Base-by-base conservation (phyloP, 1,284 basidiomycete species). In the Trametes sp. region DNA sequence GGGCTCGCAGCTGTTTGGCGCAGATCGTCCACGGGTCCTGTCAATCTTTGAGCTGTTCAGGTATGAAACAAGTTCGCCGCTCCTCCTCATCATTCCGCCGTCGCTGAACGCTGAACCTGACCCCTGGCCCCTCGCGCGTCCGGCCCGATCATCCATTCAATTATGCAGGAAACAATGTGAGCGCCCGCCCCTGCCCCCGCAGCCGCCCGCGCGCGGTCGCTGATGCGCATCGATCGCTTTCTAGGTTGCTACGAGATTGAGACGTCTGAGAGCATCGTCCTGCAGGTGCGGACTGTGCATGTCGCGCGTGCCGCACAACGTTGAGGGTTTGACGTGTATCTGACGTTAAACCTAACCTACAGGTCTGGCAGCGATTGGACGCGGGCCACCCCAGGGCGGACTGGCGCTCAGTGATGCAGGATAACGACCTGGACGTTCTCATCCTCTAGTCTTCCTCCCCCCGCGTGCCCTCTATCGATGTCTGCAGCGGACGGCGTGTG, bases 191-290 rank as follows among this genome's bases (percentile, higher is more conserved):
- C 28, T 16, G n/a, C 42, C 11, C 28, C 21, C 16, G 48, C 26
- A 45, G 41, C 49, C 49, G 21, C 38, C 16, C 29, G 38, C 46
- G n/a, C 31, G 35, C 21, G 54, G 33, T 36, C 36, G 33, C 45
- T 50, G 46, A 29, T 38, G 51, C 46, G 67, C 64, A 51, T 65
- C 74, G 33, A 50, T 59, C 58, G 16, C 63, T 62, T 55, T 57
- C 41, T 51, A 75, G 73, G 59, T 67, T 81, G 78, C 72, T 82
- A 81, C 72, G 83, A 86, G 69, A 80, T 84, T 62, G 80, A 83
- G 64, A 82, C 82, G n/a, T 77, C 80, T 38, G 76, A 78, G 48
- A 69, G 78, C 61, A 80, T 84, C 65, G 79, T 82, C 44, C 71
- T 74, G 33, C 78, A 83, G 73, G 78, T 80, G 53, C 76, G 81